Evolutionary conservation across 208 protist species (phyloP), one percentile per base, ranked within the genome.

Genomic region (Trypanosoma melophagium): DNA sequence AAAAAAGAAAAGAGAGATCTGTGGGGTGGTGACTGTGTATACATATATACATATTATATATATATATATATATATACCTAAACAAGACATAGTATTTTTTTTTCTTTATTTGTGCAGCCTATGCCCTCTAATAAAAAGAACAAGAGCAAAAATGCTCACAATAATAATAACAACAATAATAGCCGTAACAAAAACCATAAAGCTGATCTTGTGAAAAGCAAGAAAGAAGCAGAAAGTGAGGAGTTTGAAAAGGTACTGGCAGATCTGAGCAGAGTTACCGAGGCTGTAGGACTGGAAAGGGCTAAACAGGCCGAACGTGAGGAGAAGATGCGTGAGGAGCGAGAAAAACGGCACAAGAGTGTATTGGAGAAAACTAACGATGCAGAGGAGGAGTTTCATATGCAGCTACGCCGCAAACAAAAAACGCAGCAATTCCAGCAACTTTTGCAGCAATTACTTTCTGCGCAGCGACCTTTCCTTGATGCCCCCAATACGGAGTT

Each of bases 181-280:
- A 45, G 16, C 35, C n/a, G 14, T 17, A 60, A 31, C 52, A 60
- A 56, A 44, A 65, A 45, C 64, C 68, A 60, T 44, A 71, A 42
- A 45, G 21, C 24, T 1, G 53, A 21, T 51, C 61, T 71, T 47
- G 65, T 21, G 31, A 90, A 90, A 59, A 61, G 25, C 10, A 86
- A 82, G 58, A 90, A 80, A 61, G 67, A 83, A 74, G 61, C 12
- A 0, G 84, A 82, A 24, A 80, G 79, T 49, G 88, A 89, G 7
- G 85, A 94, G 22, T 91, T 94, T 72, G 83, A 94, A 52, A 67
- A 76, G 42, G 68, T 91, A 19, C 75, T 94, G 3, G 80, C 79
- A 22, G 79, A 86, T 7, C 79, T 94, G 24, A 83, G 59, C 50
- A 85, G 79, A 73, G 77, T 59, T n/a, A 94, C 88, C 12, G 80